Evolutionary conservation across 495 filamentous ascomycete genomes (phyloP).

Genomic region (Trichoderma virens): DNA sequence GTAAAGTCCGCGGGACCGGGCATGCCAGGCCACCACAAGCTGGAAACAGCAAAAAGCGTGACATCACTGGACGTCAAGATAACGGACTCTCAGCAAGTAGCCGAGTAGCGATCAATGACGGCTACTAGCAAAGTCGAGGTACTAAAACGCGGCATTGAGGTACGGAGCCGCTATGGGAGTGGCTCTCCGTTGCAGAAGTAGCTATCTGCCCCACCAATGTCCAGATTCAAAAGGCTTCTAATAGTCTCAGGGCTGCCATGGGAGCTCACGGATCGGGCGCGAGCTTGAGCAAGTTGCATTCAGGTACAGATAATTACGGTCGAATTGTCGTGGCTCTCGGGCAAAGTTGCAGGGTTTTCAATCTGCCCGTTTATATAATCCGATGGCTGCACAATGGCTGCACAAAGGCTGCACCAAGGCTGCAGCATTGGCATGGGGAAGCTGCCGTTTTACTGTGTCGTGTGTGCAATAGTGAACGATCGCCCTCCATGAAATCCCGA

Average conservation of each 20-base stretch:
- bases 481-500: not conserved
- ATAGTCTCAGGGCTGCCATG: not conserved
- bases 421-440: too few relatives aligned
- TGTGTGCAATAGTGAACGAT: too few relatives aligned
- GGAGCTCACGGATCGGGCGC: too few relatives aligned
- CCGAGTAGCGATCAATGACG: not conserved
- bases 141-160: not conserved
- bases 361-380: too few relatives aligned
- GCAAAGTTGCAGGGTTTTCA: too few relatives aligned
- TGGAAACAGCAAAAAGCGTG: not conserved
- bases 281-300: too few relatives aligned
- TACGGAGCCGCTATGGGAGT: not conserved
- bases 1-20: not conserved
- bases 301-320: too few relatives aligned
- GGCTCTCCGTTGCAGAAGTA: not conserved
- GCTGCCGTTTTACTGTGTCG: too few relatives aligned
- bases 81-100: not conserved
- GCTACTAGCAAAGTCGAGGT: not conserved
- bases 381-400: too few relatives aligned
- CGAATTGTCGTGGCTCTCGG: too few relatives aligned
- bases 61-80: slow-evolving; percentile 6
- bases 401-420: too few relatives aligned
- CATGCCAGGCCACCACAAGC: not conserved
- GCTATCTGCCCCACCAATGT: slow-evolving; percentile 1
- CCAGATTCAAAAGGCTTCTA: not conserved